Conservation (phyloP, 2,329 filamentous ascomycete genomes). For the Cordyceps sp. region DNA sequence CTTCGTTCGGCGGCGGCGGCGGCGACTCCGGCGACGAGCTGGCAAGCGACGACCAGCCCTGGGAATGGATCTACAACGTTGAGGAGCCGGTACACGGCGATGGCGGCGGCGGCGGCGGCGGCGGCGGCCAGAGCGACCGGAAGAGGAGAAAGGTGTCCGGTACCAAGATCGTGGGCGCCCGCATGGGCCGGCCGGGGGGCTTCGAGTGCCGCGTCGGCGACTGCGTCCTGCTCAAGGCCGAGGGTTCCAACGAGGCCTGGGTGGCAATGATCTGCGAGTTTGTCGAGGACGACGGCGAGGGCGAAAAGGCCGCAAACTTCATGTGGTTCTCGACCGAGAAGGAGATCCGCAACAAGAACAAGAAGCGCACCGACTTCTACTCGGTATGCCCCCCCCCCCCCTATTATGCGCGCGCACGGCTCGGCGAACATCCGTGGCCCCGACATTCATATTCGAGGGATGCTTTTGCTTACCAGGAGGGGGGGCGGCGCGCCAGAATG, state of each 20-base stretch:
- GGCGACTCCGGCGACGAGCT: conserved; percentile 86
- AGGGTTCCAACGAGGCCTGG: conserved; percentile 78
- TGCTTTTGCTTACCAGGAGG: too few species aligned
- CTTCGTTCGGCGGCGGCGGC: conserved; percentile 38
- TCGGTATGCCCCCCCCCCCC: conserved; percentile 27
- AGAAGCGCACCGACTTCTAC: conserved; percentile 66
- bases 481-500: conserved; percentile 38
- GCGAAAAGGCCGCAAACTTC: conserved; percentile 65
- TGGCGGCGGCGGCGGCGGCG: conserved; percentile 7
- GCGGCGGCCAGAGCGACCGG: conserved; percentile 13
- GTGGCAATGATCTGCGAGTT: conserved; percentile 81
- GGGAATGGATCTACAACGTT: conserved; percentile 60
- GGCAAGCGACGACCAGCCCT: conserved; percentile 52
- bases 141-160: conserved; percentile 17
- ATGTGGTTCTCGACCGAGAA: conserved; percentile 93
- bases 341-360: conserved; percentile 70
- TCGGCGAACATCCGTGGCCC: too few species aligned
- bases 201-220: conserved; percentile 76
- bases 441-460: too few species aligned
- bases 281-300: conserved; percentile 47
- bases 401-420: neutral
- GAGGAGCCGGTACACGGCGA: too few species aligned
- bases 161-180: conserved; percentile 57
- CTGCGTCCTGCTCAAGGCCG: conserved; percentile 71
- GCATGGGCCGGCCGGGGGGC: conserved; percentile 59